Conservation (phyloP, 2,329 filamentous ascomycete genomes). For the Diaporthe citriasiana region DNA sequence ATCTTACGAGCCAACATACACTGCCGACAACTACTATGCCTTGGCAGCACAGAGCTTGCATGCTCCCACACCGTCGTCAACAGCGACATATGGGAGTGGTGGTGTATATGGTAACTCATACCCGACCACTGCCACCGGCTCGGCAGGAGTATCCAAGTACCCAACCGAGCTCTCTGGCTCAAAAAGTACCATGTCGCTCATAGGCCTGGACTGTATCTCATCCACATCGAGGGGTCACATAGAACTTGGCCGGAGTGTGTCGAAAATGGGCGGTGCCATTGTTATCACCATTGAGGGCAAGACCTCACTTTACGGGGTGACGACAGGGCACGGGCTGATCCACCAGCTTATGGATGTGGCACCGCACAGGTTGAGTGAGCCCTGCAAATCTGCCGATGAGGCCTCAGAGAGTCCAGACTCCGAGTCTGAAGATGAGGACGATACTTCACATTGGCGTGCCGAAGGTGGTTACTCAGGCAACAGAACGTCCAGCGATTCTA, state of each 20-base stretch:
- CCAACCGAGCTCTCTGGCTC: neutral
- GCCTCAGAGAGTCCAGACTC: neutral
- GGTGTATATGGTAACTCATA: neutral
- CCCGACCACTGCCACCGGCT: neutral
- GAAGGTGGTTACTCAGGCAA: neutral
- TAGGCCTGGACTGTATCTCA: neutral
- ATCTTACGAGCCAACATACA: neutral
- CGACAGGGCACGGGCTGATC: neutral
- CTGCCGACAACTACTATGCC: neutral
- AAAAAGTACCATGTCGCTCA: neutral
- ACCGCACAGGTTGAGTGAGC: neutral
- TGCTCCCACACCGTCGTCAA: neutral
- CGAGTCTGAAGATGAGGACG: neutral
- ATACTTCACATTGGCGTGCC: neutral
- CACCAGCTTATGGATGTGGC: neutral
- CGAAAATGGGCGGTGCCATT: neutral
- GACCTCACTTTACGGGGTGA: neutral
- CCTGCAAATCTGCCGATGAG: neutral
- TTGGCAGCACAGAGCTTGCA: neutral
- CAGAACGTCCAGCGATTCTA: too few species aligned
- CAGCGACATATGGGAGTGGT: neutral
- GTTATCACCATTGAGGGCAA: neutral
- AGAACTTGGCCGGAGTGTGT: neutral
- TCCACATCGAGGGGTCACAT: neutral
- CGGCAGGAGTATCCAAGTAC: constrained; percentile 2